Conservation (phyloP, 768 basidiomycete genomes). For the Cytidiella melzeri region DNA sequence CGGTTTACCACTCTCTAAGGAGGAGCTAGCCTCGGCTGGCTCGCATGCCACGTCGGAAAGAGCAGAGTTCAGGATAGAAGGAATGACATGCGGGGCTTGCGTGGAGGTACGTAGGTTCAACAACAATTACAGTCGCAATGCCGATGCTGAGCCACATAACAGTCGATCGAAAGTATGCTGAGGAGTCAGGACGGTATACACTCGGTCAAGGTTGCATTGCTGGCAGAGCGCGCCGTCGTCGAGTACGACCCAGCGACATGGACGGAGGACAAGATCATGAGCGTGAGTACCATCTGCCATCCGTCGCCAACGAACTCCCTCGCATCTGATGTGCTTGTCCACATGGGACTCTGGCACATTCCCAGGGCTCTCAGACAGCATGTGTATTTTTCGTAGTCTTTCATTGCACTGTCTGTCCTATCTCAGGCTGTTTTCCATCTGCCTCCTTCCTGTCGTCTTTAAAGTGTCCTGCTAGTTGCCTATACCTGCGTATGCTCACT, state of each 20-base stretch:
- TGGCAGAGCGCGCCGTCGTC: slow-evolving; percentile 88
- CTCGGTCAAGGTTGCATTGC: slow-evolving; percentile 90
- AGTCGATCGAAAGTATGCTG: slow-evolving; percentile 85
- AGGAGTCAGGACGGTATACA: slow-evolving; percentile 82
- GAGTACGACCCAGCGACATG: slow-evolving; percentile 85
- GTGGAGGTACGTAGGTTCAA: slow-evolving; percentile 59
- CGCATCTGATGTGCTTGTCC: background rate
- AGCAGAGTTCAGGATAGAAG: slow-evolving; percentile 79
- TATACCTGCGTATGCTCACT: background rate
- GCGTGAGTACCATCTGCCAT: slow-evolving; percentile 38
- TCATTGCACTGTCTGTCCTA: too few species aligned
- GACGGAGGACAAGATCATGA: slow-evolving; percentile 73
- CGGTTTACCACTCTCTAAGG: slow-evolving; percentile 22
- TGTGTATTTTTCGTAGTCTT: too few species aligned
- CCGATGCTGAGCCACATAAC: background rate
- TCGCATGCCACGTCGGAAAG: slow-evolving; percentile 32
- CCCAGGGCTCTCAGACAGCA: too few species aligned
- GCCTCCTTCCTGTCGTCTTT: too few species aligned
- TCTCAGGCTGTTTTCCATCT: too few species aligned
- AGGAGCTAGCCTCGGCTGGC: slow-evolving; percentile 25
- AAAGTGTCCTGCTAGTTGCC: background rate
- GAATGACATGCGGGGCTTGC: slow-evolving; percentile 88
- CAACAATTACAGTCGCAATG: background rate
- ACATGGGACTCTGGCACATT: too few species aligned
- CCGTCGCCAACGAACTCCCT: background rate